Evolutionary conservation across 331 rosid genomes (phyloP), one percentile per base, ranked within the genome.

Genomic region (Rhamnella rubrinervis): DNA sequence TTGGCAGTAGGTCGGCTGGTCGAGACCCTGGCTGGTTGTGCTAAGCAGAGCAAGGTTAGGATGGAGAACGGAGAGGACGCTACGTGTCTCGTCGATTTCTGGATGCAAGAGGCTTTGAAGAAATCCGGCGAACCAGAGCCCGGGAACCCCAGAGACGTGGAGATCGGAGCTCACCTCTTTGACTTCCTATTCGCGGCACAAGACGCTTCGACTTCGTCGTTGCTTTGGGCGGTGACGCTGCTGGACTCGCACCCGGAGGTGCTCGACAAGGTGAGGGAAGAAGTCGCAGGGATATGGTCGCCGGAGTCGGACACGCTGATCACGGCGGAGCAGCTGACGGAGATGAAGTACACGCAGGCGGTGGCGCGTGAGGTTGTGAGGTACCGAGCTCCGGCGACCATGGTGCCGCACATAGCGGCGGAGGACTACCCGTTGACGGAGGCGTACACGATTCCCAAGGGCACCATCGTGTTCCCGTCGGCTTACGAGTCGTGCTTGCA

Each of bases 281-380:
- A 91, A 16, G 95, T 93, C 0, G 63, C 69, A 0, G 70, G 75
- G 1, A 63, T 83, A 10, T 93, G 98, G 98, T 67, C 83, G 19
- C 90, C 88, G 60, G 92, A 85, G 56, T 85, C 84, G 0, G 66
- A 90, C 16, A 20, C 44, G 5, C 71, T 84, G 20, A 88, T 93
- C n/a, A 82, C 92, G 0, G 62, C 78, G 1, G 98, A 88, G 8
- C 87, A 82, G 73, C 73, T 93, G 4, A 18, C 78, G 60, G 78
- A 72, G 28, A 84, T 93, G 95, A 88, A 41, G 77, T 93, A 93
- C 75, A 93, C 97, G 1, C 90, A 82, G 5, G 86, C 96, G 9
- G 98, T 93, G 71, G 98, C 97, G 41, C 98, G 96, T 66, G 98
- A 93, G 85, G 95, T 93, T 0, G 44, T 93, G 61, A 74, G 98